phyloP scores from a whole-genome alignment of 75 land plant genomes.

The Pseudotsuga menziesii region DNA sequence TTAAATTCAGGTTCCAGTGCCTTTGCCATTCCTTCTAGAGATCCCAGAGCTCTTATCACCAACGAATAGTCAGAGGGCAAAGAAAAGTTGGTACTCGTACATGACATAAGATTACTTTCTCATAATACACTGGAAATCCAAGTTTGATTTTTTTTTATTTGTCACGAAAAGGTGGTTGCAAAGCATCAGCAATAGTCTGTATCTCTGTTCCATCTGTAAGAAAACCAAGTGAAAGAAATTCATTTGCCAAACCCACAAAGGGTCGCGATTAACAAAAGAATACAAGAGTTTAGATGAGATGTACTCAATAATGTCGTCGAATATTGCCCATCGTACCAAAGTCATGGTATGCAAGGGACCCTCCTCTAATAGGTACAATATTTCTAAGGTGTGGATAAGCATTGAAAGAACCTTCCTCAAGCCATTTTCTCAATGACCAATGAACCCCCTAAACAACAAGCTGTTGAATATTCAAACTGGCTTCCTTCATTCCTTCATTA shows the following conservation, averaged over 20 bases:
- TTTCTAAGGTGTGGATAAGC: conserved; percentile 99
- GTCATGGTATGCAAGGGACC: conserved; percentile 91
- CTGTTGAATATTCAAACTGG: conserved; percentile 50
- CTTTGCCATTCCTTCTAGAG: conserved; percentile 96
- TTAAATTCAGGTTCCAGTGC: conserved; percentile 87
- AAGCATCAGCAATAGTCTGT: conserved; percentile 52
- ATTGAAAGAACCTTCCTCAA: conserved; percentile 97
- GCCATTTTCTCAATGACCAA: conserved; percentile 86
- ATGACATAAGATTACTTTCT: conserved; percentile 81
- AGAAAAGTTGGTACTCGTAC: conserved; percentile 88
- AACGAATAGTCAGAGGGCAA: conserved; percentile 91
- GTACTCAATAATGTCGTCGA: conserved; percentile 86
- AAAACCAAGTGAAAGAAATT: conserved; percentile 87
- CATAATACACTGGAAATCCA: conserved; percentile 69
- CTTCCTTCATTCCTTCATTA: conserved; percentile 37
- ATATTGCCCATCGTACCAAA: conserved; percentile 99
- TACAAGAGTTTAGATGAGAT: conserved; percentile 88
- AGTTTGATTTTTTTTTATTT: conserved; percentile 51
- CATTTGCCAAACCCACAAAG: conserved; percentile 86
- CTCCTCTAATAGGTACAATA: conserved; percentile 75
- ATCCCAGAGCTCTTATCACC: conserved; percentile 92
- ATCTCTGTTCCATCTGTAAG: conserved; percentile 73
- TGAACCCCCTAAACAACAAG: conserved; percentile 91
- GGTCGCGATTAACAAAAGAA: conserved; percentile 91
- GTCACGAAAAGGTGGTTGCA: conserved; percentile 72